phyloP scores from a whole-genome alignment of 148 eudicot species.

The Vaccinium myrtillus region DNA sequence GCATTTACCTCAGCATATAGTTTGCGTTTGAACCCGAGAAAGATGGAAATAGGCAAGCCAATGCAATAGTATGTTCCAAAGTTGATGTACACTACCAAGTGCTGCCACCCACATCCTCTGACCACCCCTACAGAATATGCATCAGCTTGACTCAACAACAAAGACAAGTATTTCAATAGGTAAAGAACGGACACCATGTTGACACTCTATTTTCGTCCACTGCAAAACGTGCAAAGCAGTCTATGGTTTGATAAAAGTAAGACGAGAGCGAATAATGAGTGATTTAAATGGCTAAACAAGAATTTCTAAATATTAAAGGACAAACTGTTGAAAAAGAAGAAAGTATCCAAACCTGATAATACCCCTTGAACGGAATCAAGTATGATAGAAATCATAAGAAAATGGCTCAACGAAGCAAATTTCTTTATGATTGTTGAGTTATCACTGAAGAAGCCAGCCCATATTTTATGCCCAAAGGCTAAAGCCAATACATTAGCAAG shows the following conservation, averaged over 20 bases:
- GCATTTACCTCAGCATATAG: slow-evolving; percentile 51
- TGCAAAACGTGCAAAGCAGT: too few relatives aligned
- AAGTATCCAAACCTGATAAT: slow-evolving; percentile 55
- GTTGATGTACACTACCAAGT: slow-evolving; percentile 58
- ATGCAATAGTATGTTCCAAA: slow-evolving; percentile 59
- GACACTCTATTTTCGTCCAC: too few relatives aligned
- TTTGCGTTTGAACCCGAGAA: slow-evolving; percentile 58
- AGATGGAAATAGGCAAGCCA: slow-evolving; percentile 69
- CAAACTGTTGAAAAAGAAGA: too few relatives aligned
- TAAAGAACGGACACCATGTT: too few relatives aligned
- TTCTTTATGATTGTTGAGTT: slow-evolving; percentile 39
- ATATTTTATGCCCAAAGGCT: slow-evolving; percentile 54
- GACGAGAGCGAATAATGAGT: too few relatives aligned
- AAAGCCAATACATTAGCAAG: slow-evolving; percentile 44
- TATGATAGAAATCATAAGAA: slow-evolving; percentile 49
- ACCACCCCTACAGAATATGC: slow-evolving; percentile 58
- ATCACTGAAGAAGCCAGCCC: slow-evolving; percentile 68
- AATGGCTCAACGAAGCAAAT: slow-evolving; percentile 59
- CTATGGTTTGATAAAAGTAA: too few relatives aligned
- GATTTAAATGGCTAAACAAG: too few relatives aligned
- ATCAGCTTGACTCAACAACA: neutral
- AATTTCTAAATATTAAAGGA: too few relatives aligned
- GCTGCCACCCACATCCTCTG: slow-evolving; percentile 93
- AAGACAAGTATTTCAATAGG: neutral
- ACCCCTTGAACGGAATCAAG: slow-evolving; percentile 76